phyloP scores from a whole-genome alignment of 352 stramenopile species.

The Lagenidium giganteum region DNA sequence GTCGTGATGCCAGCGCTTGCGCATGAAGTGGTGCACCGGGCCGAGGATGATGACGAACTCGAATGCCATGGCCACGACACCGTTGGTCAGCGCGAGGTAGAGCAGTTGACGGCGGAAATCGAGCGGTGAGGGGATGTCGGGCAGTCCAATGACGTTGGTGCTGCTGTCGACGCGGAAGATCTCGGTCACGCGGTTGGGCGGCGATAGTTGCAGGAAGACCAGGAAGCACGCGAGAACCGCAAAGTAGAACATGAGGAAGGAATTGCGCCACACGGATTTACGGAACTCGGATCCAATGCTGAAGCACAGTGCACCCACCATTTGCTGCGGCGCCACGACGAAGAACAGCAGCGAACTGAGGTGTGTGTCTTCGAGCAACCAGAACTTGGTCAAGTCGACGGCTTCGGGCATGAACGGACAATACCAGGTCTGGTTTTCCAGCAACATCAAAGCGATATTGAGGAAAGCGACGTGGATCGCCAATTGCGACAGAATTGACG shows the following conservation, averaged over 20 bases:
- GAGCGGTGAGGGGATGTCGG: conserved; percentile 29
- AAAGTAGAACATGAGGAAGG: conserved; percentile 9
- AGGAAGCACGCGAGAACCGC: conserved; percentile 10
- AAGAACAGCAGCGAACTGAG: conserved; percentile 18
- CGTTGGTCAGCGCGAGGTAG: conserved; percentile 21
- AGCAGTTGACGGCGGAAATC: conserved; percentile 27
- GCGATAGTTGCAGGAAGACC: conserved; percentile 15
- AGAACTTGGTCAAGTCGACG: conserved; percentile 19
- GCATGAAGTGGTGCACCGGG: conserved; percentile 16
- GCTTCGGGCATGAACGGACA: conserved; percentile 16
- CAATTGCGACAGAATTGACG: conserved; percentile 25
- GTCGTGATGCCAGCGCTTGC: conserved; percentile 10
- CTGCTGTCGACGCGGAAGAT: conserved; percentile 26
- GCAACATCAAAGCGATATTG: conserved; percentile 9
- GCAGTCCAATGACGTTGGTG: conserved; percentile 32
- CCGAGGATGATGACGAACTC: conserved; percentile 31
- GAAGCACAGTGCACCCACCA: conserved; percentile 11
- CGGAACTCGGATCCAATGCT: conserved; percentile 26
- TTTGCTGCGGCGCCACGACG: conserved; percentile 11
- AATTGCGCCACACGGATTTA: conserved; percentile 17
- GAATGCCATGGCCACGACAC: conserved; percentile 18
- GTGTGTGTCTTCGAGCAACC: conserved; percentile 17
- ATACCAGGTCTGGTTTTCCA: conserved; percentile 19
- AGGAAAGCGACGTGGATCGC: conserved; percentile 37
- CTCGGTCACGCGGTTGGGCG: conserved; percentile 17